Evolutionary conservation across 495 filamentous ascomycete species (phyloP).

Genomic region (Parathielavia appendiculata): DNA sequence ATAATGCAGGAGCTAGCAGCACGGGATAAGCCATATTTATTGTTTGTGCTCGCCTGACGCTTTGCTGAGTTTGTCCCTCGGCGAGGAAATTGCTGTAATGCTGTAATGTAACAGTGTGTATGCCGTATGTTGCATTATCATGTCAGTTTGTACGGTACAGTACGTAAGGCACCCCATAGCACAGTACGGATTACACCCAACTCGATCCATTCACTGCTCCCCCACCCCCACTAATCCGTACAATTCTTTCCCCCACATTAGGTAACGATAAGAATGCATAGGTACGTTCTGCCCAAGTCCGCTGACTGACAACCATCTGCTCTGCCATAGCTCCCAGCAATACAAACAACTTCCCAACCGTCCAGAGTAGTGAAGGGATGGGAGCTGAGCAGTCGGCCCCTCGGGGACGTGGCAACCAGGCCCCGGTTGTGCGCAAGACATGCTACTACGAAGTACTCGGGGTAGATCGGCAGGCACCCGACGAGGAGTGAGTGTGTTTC

Average conservation of each 20-base stretch:
- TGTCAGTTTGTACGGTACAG: too few relatives aligned
- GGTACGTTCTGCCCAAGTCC: too few relatives aligned
- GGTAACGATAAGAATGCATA: too few relatives aligned
- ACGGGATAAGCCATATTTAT: too few relatives aligned
- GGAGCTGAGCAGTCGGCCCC: constrained; percentile 71
- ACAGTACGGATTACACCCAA: not conserved
- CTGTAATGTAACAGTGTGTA: too few relatives aligned
- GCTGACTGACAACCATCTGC: not conserved
- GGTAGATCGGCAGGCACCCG: constrained; percentile 62
- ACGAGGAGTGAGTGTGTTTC: constrained; percentile 66
- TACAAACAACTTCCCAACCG: not conserved
- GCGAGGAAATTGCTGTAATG: too few relatives aligned
- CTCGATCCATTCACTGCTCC: not conserved
- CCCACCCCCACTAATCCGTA: constrained; percentile 10
- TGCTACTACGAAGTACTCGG: constrained; percentile 91
- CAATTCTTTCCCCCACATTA: too few relatives aligned
- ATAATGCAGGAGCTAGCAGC: too few relatives aligned
- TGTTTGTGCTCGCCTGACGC: not conserved
- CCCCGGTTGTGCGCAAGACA: constrained; percentile 47
- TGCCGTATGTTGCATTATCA: too few relatives aligned
- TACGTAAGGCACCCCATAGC: not conserved
- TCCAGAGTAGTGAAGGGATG: constrained; percentile 46
- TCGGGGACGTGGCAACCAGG: constrained; percentile 31
- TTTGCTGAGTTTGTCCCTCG: not conserved
- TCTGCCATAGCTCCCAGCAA: not conserved